Base-by-base conservation (phyloP, 164 flowering plant genomes). In the Platanus orientalis region DNA sequence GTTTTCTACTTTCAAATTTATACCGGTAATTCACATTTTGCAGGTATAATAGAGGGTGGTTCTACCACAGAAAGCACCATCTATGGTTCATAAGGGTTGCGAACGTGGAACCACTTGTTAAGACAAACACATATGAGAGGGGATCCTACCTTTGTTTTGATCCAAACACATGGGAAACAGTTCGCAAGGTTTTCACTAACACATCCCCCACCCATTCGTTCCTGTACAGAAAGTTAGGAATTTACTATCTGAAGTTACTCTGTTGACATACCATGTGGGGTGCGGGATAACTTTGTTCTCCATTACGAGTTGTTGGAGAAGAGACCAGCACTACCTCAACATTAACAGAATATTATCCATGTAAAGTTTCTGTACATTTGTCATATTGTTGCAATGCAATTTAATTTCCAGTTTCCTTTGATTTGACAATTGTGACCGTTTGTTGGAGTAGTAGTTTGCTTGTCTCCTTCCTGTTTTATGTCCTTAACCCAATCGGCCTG, bases 141-240 rank as follows among this genome's bases (percentile, higher is more conserved):
- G 83, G 83, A 64, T 60, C 79, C 32, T 80, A 78, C 55, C 70
- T 59, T 32, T 75, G 76, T 65, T 80, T 80, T 30, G 77, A 80
- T 62, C 79, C 79, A 44, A 75, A 54, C 61, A 60, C 76, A 39
- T 80, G 77, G 76, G 71, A 71, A 6, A 66, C 72, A 19, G 57
- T 73, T 60, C 70, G 73, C 19, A 80, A 78, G 83, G 83, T 78
- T 59, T 69, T 66, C 7, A 20, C 20, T 7, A 42, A 1, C 4
- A 4, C 24, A 30, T 10, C 12, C n/a, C 42, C 19, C 36, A 17
- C 27, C 23, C 40, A 13, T 20, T 26, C 12, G 16, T 17, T 32
- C 23, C 32, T 27, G n/a, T n/a, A n/a, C n/a, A n/a, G n/a, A 4
- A 17, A 14, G 16, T 45, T 12, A 32, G 23, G 26, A 55, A 30